Conservation (phyloP, 1,284 basidiomycete genomes). For the Malassezia caprae region DNA sequence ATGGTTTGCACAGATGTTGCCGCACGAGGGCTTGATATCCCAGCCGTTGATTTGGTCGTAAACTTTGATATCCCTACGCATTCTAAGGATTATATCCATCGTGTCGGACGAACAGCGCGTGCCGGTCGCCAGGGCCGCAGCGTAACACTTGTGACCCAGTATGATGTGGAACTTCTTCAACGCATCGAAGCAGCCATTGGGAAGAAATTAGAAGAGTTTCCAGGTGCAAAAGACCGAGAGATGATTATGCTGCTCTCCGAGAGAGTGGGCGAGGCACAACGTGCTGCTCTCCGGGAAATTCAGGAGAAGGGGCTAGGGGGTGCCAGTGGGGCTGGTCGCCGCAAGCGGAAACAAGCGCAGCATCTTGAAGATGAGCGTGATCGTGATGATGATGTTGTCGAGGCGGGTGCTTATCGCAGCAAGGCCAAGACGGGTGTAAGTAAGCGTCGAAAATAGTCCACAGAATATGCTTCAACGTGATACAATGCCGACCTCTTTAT, state of each 20-base stretch:
- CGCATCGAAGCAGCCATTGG: slow-evolving; percentile 71
- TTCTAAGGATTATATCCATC: slow-evolving; percentile 98
- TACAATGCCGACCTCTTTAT: slow-evolving; percentile 36
- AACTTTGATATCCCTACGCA: slow-evolving; percentile 97
- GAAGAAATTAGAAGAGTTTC: slow-evolving; percentile 85
- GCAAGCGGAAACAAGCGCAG: slow-evolving; percentile 27
- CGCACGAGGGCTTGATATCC: slow-evolving; percentile 84
- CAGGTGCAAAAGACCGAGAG: slow-evolving; percentile 66
- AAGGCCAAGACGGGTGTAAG: slow-evolving; percentile 5
- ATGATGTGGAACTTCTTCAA: slow-evolving; percentile 92
- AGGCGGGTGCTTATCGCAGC: slow-evolving; percentile 21
- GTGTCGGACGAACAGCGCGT: slow-evolving; percentile 92
- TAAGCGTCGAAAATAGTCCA: slow-evolving; percentile 6
- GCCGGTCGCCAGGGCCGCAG: slow-evolving; percentile 91
- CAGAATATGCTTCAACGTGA: background rate
- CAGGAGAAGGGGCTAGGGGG: slow-evolving; percentile 37
- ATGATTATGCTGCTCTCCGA: slow-evolving; percentile 79
- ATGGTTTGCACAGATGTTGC: slow-evolving; percentile 95
- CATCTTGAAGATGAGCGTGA: slow-evolving; percentile 40
- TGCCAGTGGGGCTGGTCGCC: slow-evolving; percentile 34
- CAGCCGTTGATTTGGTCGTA: slow-evolving; percentile 89
- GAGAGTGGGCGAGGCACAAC: slow-evolving; percentile 75
- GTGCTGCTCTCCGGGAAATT: slow-evolving; percentile 67
- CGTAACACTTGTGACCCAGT: slow-evolving; percentile 92
- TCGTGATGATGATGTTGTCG: slow-evolving; percentile 42